Base-by-base conservation (phyloP, 208 protist genomes). In the Trypanosoma platydactyli region DNA sequence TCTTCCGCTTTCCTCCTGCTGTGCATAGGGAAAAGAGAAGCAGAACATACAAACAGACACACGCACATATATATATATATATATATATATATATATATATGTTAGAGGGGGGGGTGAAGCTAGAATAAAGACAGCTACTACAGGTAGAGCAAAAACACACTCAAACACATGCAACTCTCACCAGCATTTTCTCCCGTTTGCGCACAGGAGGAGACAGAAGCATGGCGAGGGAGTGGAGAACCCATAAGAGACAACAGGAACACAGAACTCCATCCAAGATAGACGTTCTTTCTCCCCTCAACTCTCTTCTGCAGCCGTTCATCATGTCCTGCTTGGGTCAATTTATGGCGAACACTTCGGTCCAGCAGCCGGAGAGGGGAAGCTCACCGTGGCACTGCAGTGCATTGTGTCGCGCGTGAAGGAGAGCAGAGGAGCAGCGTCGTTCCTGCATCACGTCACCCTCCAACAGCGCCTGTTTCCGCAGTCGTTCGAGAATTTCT, bases 401-500 rank as follows among this genome's bases (percentile, higher is more conserved):
- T 1, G 41, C 58, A 61, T 83, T 86, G 6, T 44, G 50, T 38
- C 52, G 50, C 22, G 81, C 74, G 52, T 91, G 77, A 50, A 67
- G 54, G 25, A 91, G 71, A 5, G 86, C 86, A 35, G 86, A 64
- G 24, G 63, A 62, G 55, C 86, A 92, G 27, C 86, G 77, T 3
- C 79, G 73, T 64, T 89, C 74, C 49, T 92, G 86, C 12, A 68
- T 58, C 3, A 66, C 27, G 70, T 89, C 68, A 7, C 55, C 62
- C 12, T 71, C 54, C 52, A 18, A 20, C 9, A 54, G 41, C 24
- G 83, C 86, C 16, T 64, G 56, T 11, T 35, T 1, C 41, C 76
- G 64, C 69, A 89, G 76, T 7, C 41, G 41, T 12, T 67, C 29
- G 35, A 92, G 89, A 6, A 89, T 67, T 13, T 48, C 51, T 3